Evolutionary conservation across 805 yeast species (phyloP), one percentile per base, ranked within the genome.

Genomic region (Yarrowia porcina): DNA sequence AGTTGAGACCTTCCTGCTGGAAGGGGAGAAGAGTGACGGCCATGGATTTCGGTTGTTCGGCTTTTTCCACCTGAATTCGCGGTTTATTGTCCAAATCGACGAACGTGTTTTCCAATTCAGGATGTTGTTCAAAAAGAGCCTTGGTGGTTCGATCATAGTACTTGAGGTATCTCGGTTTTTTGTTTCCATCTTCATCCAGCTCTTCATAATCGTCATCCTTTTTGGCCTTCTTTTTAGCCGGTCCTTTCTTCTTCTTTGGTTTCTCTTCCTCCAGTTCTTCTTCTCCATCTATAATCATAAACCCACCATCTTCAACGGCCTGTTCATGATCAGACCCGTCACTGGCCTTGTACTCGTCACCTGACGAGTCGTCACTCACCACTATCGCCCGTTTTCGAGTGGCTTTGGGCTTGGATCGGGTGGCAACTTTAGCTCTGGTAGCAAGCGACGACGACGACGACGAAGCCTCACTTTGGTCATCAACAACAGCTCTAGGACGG

Each of bases 1-100:
- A 94, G 69, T 88, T 83, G 52, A 94, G 77, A 18, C 99, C 99
- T 76, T 94, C 99, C 15, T 84, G 77, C 75, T 94, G 99, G 75
- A 94, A 94, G 0, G 97, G 98, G 28, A 94, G 77, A 38, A 94
- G 74, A 28, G 79, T 80, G 49, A 90, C 80, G 1, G 81, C 81
- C 88, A 93, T 83, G 10, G 88, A 91, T 0, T 77, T 80, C 0
- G 99, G 98, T 70, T 91, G 97, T 30, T 68, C 62, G 0, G 91
- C 89, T 56, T 81, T 73, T 7, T 52, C 65, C 12, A 52, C 66
- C 39, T 33, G 52, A 9, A 63, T 70, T 65, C 80, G 82, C 0
- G 85, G 84, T 3, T 80, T 73, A 1, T 77, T 73, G 47, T 78
- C 83, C 57, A 93, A 77, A 63, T 82, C 81, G 0, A 87, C 83